Percentiles rank a stretch among this genome's conserved stretches.
These are phyloP conservation scores for Chalciporus sphaerocephalus DNA, from an alignment of 768 basidiomycete genomes.

Conservation along the genomic window DNA sequence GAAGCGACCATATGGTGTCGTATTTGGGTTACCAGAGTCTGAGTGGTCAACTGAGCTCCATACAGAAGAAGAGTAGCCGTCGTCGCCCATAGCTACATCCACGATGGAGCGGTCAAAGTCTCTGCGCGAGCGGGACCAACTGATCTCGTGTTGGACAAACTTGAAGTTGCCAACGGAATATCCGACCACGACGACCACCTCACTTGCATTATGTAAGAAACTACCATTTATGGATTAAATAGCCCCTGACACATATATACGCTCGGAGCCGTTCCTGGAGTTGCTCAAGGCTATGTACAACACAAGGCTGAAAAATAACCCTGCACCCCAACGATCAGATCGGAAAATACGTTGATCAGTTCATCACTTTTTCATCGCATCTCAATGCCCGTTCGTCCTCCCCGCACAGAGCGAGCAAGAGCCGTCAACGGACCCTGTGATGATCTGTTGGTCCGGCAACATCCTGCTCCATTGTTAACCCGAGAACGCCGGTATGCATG, in stretches of 20 bases:
- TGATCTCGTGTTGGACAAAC: background rate
- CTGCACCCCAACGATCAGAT: background rate
- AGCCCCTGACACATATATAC: too few relatives aligned
- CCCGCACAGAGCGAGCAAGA: constrained; percentile 20
- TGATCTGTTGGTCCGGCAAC: constrained; percentile 27
- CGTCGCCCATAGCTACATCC: constrained; percentile 41
- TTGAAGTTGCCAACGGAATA: background rate
- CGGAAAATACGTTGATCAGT: background rate
- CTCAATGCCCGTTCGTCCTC: constrained; percentile 25
- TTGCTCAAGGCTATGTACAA: background rate
- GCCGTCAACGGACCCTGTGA: constrained; percentile 15
- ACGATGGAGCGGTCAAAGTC: constrained; percentile 15
- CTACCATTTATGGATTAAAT: constrained; percentile 1
- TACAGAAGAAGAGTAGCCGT: constrained; percentile 46
- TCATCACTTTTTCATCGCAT: background rate
- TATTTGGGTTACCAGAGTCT: constrained; percentile 38
- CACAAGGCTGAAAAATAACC: too few relatives aligned
- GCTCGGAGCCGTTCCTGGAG: too few relatives aligned
- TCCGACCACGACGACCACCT: constrained; percentile 3
- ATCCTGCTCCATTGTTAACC: constrained; percentile 13
- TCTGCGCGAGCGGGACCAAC: constrained; percentile 18
- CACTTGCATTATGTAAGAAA: constrained; percentile 17
- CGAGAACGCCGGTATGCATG: background rate
- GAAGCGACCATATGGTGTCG: constrained; percentile 35
- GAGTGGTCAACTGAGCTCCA: constrained; percentile 52